A percentile compares a stretch with the other conserved stretches of the same genome.
phyloP scores from a whole-genome alignment of 129 eudicot species.

The Kitagawia praeruptora region DNA sequence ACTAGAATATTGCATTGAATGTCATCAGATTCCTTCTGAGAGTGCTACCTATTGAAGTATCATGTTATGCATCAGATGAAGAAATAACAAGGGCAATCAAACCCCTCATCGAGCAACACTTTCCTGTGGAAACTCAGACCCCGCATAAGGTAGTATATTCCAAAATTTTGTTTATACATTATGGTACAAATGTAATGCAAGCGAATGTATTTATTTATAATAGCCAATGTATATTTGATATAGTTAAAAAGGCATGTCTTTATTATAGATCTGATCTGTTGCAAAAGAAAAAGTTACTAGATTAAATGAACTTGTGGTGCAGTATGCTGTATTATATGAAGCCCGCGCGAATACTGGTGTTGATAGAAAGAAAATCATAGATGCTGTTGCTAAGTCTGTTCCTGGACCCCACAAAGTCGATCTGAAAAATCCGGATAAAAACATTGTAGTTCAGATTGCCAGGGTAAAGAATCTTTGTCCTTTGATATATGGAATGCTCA shows the following conservation, averaged over 20 bases:
- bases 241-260: not conserved
- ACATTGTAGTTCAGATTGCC: constrained; percentile 81
- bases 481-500: not conserved
- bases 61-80: constrained; percentile 93
- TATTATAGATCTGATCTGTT: not conserved
- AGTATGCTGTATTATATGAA: constrained; percentile 87
- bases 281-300: not conserved
- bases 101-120: constrained; percentile 60
- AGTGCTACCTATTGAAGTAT: constrained; percentile 71
- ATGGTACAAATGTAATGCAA: not conserved
- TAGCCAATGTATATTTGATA: too few species aligned
- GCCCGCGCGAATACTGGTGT: constrained; percentile 97
- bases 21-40: constrained; percentile 69
- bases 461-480: constrained; percentile 44
- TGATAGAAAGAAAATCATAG: constrained; percentile 71
- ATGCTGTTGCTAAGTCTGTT: constrained; percentile 79
- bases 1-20: constrained; percentile 10
- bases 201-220: not conserved
- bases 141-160: constrained; percentile 51
- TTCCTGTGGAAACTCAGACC: constrained; percentile 61
- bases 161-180: not conserved
- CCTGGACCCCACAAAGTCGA: constrained; percentile 88
- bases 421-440: constrained; percentile 70
- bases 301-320: constrained; percentile 13
- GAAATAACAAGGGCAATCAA: constrained; percentile 76